These are phyloP conservation scores for Phyllosticta paracitricarpa DNA, from an alignment of 2,329 filamentous ascomycete species.

Conservation along the genomic window DNA sequence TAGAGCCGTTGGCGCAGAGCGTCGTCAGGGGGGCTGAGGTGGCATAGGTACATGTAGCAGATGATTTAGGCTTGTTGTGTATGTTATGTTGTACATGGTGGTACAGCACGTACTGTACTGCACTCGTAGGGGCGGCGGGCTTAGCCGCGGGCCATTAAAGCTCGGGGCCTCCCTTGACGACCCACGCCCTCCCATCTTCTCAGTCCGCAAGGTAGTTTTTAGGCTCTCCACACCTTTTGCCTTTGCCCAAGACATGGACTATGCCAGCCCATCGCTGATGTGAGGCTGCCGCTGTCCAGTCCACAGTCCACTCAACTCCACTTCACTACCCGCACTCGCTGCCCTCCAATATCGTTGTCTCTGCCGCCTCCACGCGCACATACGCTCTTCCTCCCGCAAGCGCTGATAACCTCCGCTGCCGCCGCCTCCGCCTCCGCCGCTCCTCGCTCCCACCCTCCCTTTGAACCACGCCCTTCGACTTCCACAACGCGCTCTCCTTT, in stretches of 20 bases:
- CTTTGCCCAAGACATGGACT: neutral
- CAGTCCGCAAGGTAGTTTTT: neutral
- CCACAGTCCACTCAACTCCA: too few species aligned
- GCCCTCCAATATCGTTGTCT: neutral
- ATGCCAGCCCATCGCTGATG: neutral
- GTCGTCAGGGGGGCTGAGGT: too few species aligned
- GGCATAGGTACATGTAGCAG: too few species aligned
- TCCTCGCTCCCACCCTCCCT: neutral
- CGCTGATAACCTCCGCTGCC: slow-evolving; percentile 14
- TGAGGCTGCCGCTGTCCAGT: neutral
- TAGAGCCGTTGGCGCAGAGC: too few species aligned
- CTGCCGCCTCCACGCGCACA: neutral
- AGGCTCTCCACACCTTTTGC: neutral
- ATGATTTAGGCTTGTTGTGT: too few species aligned
- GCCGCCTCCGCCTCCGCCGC: neutral
- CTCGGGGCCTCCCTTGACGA: neutral
- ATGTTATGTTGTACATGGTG: too few species aligned
- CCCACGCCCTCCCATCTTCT: too few species aligned
- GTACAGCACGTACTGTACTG: too few species aligned
- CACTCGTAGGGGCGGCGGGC: neutral
- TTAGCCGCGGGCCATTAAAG: neutral
- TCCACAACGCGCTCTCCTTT: neutral
- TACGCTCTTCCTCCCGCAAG: neutral
- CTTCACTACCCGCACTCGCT: neutral
- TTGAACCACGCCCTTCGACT: neutral